Evolutionary conservation across 768 basidiomycete species (phyloP), one percentile per base, ranked within the genome.

Genomic region (Leccinum imitatum): DNA sequence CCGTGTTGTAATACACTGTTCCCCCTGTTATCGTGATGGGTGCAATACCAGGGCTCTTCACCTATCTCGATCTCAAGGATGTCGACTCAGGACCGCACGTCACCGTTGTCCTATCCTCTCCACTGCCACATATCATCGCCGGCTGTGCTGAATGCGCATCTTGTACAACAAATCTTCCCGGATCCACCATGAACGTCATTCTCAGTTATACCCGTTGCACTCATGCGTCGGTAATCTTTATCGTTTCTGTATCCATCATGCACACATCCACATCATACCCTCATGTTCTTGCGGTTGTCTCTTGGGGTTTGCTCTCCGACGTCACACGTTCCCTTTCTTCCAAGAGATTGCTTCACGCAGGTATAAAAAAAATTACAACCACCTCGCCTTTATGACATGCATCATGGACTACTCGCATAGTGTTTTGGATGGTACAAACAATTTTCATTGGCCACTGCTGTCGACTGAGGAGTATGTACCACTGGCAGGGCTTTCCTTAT

Each of bases 171-270:
- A 53, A 61, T 53, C 55, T 52, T 23, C 46, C 39, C 53, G 27
- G 30, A 63, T 60, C 35, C 53, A 58, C 47, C 60, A 58, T 58
- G 64, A 50, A 39, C 47, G 53, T 58, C 57, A 59, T 60, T 55
- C 31, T 52, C 65, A 61, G 58, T 62, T 59, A 73, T 72, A 71
- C 63, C 69, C 60, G 30, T 53, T 65, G 66, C 69, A 64, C 57
- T 59, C 71, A 64, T 69, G 63, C 71, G 68, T 55, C 64, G 63
- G 61, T 69, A 71, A 67, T 65, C 58, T 55, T 72, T 69, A 69
- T 69, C 71, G 62, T 65, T 41, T 73, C 50, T 73, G 73, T 74
- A 73, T 75, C 71, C 68, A 69, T 72, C 70, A 64, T 66, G 63
- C 71, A 65, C 50, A 53, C 63, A 71, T 60, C 61, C 64, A 61